These are phyloP conservation scores for Isatis tinctoria DNA, from an alignment of 345 rosid species.

Conservation along the genomic window DNA sequence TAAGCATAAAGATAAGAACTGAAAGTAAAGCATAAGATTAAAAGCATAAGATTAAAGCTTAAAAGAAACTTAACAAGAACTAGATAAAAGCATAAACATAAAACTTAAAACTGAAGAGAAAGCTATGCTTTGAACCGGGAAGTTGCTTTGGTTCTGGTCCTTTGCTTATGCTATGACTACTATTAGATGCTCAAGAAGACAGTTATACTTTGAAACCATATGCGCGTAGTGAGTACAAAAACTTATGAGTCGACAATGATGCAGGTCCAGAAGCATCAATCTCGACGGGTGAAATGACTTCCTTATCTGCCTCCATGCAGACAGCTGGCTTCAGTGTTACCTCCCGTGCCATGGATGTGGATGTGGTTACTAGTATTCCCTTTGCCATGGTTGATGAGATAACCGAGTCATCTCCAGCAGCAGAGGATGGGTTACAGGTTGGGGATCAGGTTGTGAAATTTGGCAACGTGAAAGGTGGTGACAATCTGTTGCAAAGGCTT, in stretches of 20 bases:
- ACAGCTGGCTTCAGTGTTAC: constrained; percentile 30
- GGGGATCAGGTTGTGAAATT: constrained; percentile 91
- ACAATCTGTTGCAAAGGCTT: constrained; percentile 60
- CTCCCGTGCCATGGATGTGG: constrained; percentile 49
- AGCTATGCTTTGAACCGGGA: too few relatives aligned
- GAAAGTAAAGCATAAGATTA: too few relatives aligned
- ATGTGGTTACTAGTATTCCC: constrained; percentile 47
- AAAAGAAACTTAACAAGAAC: too few relatives aligned
- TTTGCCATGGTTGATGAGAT: constrained; percentile 92
- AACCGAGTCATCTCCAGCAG: constrained; percentile 85
- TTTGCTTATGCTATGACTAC: not conserved
- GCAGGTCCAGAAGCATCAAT: constrained; percentile 31
- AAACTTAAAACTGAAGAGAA: too few relatives aligned
- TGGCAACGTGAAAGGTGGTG: constrained; percentile 74
- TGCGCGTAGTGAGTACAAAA: not conserved
- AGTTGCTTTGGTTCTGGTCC: too few relatives aligned
- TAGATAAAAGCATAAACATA: too few relatives aligned
- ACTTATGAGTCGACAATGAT: constrained; percentile 25
- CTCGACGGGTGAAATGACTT: constrained; percentile 19
- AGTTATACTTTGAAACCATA: not conserved
- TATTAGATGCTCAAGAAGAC: not conserved
- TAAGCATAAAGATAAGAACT: too few relatives aligned
- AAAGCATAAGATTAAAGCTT: too few relatives aligned
- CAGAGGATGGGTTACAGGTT: constrained; percentile 92
- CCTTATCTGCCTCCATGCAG: constrained; percentile 34